These are phyloP conservation scores for Chalciporus piperatus DNA, from an alignment of 768 basidiomycete species.

Conservation along the genomic window DNA sequence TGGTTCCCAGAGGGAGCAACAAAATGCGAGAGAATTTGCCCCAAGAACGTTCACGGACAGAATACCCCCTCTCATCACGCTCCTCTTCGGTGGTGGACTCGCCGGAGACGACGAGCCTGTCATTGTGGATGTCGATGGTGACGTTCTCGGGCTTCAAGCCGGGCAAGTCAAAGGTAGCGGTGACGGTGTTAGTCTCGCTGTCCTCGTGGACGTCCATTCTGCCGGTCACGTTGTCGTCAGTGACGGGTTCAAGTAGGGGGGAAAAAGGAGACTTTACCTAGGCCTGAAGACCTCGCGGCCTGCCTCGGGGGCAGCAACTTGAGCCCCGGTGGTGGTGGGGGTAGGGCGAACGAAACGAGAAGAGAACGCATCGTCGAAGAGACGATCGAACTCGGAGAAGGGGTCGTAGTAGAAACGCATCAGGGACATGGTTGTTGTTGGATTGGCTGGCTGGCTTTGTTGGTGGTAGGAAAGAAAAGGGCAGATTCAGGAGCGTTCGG, in stretches of 20 bases:
- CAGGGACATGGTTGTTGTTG: slow-evolving; percentile 22
- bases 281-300: slow-evolving; percentile 28
- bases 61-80: slow-evolving; percentile 34
- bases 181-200: slow-evolving; percentile 43
- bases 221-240: background rate
- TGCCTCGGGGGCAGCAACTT: too few species aligned
- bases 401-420: slow-evolving; percentile 36
- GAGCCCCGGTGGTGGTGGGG: slow-evolving; percentile 2
- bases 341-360: slow-evolving; percentile 24
- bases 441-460: background rate
- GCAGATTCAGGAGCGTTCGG: background rate
- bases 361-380: slow-evolving; percentile 39
- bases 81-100: slow-evolving; percentile 37
- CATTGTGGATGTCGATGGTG: slow-evolving; percentile 49
- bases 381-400: slow-evolving; percentile 41
- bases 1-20: slow-evolving; percentile 46
- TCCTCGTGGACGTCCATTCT: slow-evolving; percentile 60
- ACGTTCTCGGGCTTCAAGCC: slow-evolving; percentile 51
- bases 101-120: slow-evolving; percentile 50
- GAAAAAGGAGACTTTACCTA: slow-evolving; percentile 20
- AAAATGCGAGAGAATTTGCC: slow-evolving; percentile 50
- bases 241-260: background rate
- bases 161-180: slow-evolving; percentile 57
- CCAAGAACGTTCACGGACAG: slow-evolving; percentile 42
- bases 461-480: too few species aligned